Evolutionary conservation across 2,329 filamentous ascomycete genomes (phyloP).

Genomic region (Diplodia sapinea): DNA sequence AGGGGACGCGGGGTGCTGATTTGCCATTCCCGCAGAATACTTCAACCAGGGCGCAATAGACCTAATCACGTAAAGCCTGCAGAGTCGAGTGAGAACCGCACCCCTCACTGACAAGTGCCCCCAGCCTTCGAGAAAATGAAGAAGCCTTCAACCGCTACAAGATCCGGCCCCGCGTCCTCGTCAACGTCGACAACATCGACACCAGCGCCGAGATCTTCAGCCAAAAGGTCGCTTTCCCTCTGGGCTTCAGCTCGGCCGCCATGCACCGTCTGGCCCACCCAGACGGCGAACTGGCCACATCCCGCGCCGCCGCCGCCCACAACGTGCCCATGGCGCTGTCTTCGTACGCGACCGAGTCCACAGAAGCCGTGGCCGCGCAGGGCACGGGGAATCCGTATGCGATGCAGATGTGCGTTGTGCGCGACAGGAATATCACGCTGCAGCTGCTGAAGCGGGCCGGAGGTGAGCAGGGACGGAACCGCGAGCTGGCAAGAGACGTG

Average conservation of each 20-base stretch:
- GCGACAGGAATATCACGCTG: too few species aligned
- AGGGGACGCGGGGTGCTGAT: too few species aligned
- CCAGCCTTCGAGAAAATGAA: conserved; percentile 40
- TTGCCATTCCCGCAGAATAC: conserved; percentile 51
- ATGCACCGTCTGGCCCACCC: conserved; percentile 69
- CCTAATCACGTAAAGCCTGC: conserved; percentile 48
- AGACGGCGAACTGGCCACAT: conserved; percentile 67
- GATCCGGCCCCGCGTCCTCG: conserved; percentile 42
- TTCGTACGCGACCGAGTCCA: too few species aligned
- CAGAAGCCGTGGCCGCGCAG: too few species aligned
- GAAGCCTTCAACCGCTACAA: conserved; percentile 43
- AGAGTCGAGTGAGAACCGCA: too few species aligned
- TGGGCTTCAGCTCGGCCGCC: conserved; percentile 61
- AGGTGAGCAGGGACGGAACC: too few species aligned
- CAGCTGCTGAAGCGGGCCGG: too few species aligned
- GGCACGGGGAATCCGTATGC: too few species aligned
- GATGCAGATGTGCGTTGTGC: too few species aligned
- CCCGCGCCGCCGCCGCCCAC: too few species aligned
- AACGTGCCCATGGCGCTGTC: too few species aligned
- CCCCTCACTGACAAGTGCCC: conserved; percentile 26
- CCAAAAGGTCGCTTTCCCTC: conserved; percentile 44
- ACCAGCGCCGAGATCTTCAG: conserved; percentile 39
- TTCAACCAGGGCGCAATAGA: conserved; percentile 65
- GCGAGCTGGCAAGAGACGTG: too few species aligned
- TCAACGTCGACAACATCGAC: conserved; percentile 41